A percentile compares a stretch with the other conserved stretches of the same genome.
These are phyloP conservation scores for Backusella psychrophila DNA, from an alignment of 192 early-diverging fungal genomes.

Conservation along the genomic window DNA sequence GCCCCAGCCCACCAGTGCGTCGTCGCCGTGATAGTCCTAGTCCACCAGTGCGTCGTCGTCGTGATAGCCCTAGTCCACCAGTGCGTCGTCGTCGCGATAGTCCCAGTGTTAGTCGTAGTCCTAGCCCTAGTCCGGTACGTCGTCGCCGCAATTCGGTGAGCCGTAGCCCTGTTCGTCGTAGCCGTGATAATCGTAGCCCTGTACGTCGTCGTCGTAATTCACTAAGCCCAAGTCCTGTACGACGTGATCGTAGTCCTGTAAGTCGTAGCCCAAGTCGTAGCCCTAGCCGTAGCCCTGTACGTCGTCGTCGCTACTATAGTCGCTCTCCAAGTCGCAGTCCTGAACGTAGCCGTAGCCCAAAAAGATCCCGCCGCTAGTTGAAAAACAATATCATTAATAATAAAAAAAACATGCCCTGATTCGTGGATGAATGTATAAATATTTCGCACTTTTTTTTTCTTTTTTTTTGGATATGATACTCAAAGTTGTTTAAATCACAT, in stretches of 20 bases:
- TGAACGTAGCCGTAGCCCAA: background rate
- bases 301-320: background rate
- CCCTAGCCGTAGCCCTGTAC: background rate
- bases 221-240: background rate
- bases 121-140: background rate
- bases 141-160: background rate
- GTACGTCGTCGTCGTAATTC: background rate
- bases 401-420: background rate
- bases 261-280: background rate
- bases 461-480: background rate
- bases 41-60: background rate
- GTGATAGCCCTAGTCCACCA: background rate
- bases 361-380: background rate
- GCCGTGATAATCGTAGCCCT: background rate
- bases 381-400: background rate
- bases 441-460: background rate
- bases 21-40: background rate
- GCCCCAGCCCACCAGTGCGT: background rate
- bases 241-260: too few relatives aligned
- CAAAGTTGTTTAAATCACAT: background rate
- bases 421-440: background rate
- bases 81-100: background rate
- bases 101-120: background rate
- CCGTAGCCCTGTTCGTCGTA: background rate
- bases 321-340: background rate